These are phyloP conservation scores for Botrytis aclada DNA, from an alignment of 2,329 filamentous ascomycete species.

Conservation along the genomic window DNA sequence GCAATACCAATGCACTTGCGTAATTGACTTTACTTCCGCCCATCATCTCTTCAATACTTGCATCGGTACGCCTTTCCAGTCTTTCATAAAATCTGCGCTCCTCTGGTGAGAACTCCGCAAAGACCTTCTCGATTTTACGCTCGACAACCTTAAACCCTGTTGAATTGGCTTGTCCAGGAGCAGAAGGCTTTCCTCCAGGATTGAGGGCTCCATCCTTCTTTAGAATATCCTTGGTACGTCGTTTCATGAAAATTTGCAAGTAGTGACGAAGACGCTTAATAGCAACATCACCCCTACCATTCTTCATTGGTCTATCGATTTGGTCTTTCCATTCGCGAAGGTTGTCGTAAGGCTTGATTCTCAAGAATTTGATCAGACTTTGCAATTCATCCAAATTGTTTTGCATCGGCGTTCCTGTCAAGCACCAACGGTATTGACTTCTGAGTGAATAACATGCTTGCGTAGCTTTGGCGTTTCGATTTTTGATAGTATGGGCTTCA, in stretches of 20 bases:
- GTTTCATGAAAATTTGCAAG: slow-evolving; percentile 93
- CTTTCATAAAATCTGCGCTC: slow-evolving; percentile 85
- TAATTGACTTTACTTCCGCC: slow-evolving; percentile 76
- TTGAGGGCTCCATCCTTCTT: slow-evolving; percentile 81
- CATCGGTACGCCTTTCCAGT: slow-evolving; percentile 79
- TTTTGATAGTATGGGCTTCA: slow-evolving; percentile 98
- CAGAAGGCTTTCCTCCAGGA: slow-evolving; percentile 63
- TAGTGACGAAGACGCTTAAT: slow-evolving; percentile 83
- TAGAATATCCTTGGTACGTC: slow-evolving; percentile 95
- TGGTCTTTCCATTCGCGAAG: slow-evolving; percentile 85
- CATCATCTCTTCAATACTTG: slow-evolving; percentile 87
- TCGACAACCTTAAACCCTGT: slow-evolving; percentile 87
- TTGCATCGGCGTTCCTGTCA: slow-evolving; percentile 96
- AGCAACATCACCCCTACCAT: slow-evolving; percentile 82
- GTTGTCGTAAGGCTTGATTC: slow-evolving; percentile 88
- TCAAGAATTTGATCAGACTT: slow-evolving; percentile 86
- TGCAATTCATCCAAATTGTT: slow-evolving; percentile 97
- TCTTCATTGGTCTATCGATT: slow-evolving; percentile 86
- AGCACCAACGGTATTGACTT: slow-evolving; percentile 89
- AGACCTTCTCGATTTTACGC: slow-evolving; percentile 79
- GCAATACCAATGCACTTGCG: slow-evolving; percentile 85
- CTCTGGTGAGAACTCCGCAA: slow-evolving; percentile 71
- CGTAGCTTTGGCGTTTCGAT: slow-evolving; percentile 91
- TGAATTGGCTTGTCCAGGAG: slow-evolving; percentile 46
- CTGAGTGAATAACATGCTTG: slow-evolving; percentile 84